phyloP scores from a whole-genome alignment of 2,329 filamentous ascomycete species.

The Trichophyton benhamiae region DNA sequence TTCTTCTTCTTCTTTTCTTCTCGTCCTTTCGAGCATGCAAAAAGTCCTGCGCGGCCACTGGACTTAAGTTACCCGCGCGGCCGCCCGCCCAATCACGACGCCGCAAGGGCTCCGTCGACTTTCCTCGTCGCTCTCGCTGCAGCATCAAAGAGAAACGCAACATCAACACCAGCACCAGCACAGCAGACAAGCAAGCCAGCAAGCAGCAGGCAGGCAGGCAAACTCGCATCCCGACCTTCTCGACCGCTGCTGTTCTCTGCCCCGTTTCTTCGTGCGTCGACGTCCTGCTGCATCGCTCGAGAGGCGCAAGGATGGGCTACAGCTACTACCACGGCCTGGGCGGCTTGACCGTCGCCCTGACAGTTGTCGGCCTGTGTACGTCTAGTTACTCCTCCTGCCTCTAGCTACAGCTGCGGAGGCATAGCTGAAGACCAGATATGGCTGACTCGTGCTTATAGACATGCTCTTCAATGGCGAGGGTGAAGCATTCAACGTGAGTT shows the following conservation, averaged over 20 bases:
- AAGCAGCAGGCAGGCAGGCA: too few species aligned
- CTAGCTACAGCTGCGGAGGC: conserved; percentile 1
- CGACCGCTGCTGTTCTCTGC: not conserved
- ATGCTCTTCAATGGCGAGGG: conserved; percentile 97
- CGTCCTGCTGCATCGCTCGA: not conserved
- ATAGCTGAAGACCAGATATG: not conserved
- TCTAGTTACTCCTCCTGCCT: conserved; percentile 13
- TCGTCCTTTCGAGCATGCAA: too few species aligned
- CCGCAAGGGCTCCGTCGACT: not conserved
- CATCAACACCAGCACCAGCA: not conserved
- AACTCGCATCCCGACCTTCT: too few species aligned
- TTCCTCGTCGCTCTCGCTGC: not conserved
- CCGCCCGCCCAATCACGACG: not conserved
- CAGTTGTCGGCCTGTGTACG: conserved; percentile 69
- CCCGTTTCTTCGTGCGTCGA: not conserved
- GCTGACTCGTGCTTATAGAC: conserved; percentile 44
- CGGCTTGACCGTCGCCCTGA: conserved; percentile 54
- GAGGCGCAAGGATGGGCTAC: conserved; percentile 50
- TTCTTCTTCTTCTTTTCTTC: too few species aligned
- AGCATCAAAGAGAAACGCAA: not conserved
- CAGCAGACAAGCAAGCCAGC: too few species aligned
- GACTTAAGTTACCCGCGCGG: not conserved
- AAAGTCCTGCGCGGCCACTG: too few species aligned
- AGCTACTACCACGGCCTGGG: conserved; percentile 50
- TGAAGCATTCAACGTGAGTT: conserved; percentile 76